phyloP scores from a whole-genome alignment of 2,329 filamentous ascomycete genomes.

The Phoma sp. region DNA sequence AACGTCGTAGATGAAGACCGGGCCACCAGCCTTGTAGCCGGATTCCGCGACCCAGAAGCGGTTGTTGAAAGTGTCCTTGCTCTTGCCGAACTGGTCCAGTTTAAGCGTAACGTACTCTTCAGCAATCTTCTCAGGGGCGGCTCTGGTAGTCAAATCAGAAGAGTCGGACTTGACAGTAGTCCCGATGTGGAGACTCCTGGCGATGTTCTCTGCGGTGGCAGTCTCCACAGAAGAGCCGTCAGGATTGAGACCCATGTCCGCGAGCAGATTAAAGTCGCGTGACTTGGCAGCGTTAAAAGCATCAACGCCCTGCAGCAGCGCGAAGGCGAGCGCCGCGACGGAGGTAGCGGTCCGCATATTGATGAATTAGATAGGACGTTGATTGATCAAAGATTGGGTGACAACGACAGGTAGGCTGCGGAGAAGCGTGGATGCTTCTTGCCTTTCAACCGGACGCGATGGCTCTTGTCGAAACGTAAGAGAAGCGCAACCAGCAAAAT shows the following conservation, averaged over 20 bases:
- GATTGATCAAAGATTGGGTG: neutral
- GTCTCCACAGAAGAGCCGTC: slow-evolving; percentile 37
- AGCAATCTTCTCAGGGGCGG: slow-evolving; percentile 23
- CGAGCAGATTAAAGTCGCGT: slow-evolving; percentile 32
- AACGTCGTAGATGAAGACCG: slow-evolving; percentile 48
- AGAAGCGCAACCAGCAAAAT: slow-evolving; percentile 4
- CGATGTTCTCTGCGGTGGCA: slow-evolving; percentile 1
- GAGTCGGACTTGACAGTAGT: slow-evolving; percentile 4
- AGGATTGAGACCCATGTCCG: slow-evolving; percentile 42
- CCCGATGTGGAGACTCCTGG: slow-evolving; percentile 18
- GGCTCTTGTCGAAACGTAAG: slow-evolving; percentile 2
- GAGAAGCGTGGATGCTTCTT: neutral
- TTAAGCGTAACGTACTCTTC: slow-evolving; percentile 46
- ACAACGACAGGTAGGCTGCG: neutral
- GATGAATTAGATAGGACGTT: neutral
- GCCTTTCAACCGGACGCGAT: slow-evolving; percentile 4
- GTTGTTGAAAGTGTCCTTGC: slow-evolving; percentile 43
- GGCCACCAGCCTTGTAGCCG: slow-evolving; percentile 45
- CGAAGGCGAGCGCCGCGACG: slow-evolving; percentile 33
- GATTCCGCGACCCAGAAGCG: slow-evolving; percentile 45
- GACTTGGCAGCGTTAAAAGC: slow-evolving; percentile 32
- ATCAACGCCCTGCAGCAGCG: slow-evolving; percentile 27
- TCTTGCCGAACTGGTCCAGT: slow-evolving; percentile 44
- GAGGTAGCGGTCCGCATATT: slow-evolving; percentile 34
- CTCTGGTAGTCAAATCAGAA: slow-evolving; percentile 3